A percentile compares a stretch with the other conserved stretches of the same genome.
Evolutionary conservation across 73 alveolate species (phyloP).

Genomic region (Paramecium pentaurelia): DNA sequence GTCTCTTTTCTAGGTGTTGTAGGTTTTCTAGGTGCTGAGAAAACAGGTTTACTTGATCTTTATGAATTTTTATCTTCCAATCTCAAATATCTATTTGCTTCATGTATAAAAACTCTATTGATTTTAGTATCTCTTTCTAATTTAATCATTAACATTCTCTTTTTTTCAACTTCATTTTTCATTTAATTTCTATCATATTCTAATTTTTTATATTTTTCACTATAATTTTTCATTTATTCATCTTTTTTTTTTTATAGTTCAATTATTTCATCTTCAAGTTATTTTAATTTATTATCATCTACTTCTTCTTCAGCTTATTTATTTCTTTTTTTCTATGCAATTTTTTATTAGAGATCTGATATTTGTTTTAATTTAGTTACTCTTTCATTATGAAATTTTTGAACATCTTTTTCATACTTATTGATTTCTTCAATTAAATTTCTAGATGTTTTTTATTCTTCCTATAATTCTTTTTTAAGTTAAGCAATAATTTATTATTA

Average conservation of each 20-base stretch:
- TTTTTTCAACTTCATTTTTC: neutral
- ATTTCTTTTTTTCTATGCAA: neutral
- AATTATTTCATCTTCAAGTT: neutral
- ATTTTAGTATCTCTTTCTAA: constrained; percentile 10
- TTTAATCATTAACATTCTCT: neutral
- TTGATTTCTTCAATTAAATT: neutral
- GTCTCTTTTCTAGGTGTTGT: neutral
- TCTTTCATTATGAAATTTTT: neutral
- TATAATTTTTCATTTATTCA: neutral
- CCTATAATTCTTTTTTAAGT: neutral
- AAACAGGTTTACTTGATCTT: neutral
- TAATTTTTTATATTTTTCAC: neutral
- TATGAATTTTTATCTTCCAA: neutral
- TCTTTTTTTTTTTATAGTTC: neutral
- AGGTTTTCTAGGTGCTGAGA: neutral
- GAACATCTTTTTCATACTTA: neutral
- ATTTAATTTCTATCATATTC: neutral
- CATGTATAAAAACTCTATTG: neutral
- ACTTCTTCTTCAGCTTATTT: neutral
- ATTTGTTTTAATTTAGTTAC: neutral
- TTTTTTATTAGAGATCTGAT: neutral
- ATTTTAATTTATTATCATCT: neutral
- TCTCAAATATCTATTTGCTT: constrained; percentile 1
- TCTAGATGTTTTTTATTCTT: neutral
- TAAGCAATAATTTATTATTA: neutral